phyloP scores from a whole-genome alignment of 2,329 filamentous ascomycete genomes.

The Dichotomopilus funicola region DNA sequence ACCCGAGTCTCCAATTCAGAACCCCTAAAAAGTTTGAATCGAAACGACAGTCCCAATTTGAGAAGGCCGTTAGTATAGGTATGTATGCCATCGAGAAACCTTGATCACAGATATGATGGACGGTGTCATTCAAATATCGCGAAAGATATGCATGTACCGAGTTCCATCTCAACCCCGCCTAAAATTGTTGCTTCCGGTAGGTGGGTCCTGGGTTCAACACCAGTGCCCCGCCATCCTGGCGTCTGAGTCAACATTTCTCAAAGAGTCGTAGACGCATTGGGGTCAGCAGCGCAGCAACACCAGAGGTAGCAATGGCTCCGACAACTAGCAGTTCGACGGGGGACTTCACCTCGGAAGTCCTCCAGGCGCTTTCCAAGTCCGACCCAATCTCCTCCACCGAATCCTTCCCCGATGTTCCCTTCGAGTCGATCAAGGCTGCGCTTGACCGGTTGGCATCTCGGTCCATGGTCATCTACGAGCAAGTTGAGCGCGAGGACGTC shows the following conservation, averaged over 20 bases:
- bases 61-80: no score
- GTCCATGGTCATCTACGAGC: constrained; percentile 81
- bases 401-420: constrained; percentile 60
- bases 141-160: constrained; percentile 10
- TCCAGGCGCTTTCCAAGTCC: constrained; percentile 57
- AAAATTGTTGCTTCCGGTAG: constrained; percentile 8
- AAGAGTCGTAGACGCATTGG: background rate
- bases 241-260: constrained; percentile 18
- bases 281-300: background rate
- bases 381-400: constrained; percentile 62
- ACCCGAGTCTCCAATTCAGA: no score
- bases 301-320: constrained; percentile 16
- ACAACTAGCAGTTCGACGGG: constrained; percentile 24
- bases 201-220: constrained; percentile 15
- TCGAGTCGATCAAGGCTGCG: constrained; percentile 71
- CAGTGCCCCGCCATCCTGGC: constrained; percentile 18
- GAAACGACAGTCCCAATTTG: no score
- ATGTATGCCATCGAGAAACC: no score
- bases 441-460: constrained; percentile 79
- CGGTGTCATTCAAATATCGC: constrained; percentile 1
- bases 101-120: background rate
- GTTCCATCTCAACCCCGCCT: constrained; percentile 7
- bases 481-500: constrained; percentile 71
- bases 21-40: no score
- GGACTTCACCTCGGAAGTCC: constrained; percentile 59